Evolutionary conservation across 2,329 filamentous ascomycete species (phyloP).

Genomic region (Clonostachys sp.): DNA sequence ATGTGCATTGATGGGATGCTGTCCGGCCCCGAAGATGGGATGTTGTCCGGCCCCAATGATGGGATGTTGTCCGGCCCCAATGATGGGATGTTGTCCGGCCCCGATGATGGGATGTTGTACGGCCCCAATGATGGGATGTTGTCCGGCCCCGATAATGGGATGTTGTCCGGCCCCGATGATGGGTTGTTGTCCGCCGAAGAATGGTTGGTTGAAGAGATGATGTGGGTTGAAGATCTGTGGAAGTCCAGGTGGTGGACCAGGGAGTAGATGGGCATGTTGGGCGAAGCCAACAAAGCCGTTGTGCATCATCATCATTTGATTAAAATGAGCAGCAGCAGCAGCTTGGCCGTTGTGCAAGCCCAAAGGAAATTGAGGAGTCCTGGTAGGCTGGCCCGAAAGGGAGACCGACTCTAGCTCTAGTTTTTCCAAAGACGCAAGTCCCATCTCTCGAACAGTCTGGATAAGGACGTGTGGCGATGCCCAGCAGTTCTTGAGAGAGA

Average conservation of each 20-base stretch:
- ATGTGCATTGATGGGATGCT: too few relatives aligned
- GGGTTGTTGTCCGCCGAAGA: background rate
- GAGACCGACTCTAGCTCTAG: conserved; percentile 62
- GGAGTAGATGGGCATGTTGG: background rate
- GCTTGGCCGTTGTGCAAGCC: background rate
- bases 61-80: background rate
- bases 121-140: background rate
- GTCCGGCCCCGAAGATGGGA: too few relatives aligned
- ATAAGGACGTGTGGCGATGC: conserved; percentile 53
- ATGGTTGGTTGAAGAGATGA: too few relatives aligned
- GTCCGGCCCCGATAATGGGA: background rate
- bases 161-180: too few relatives aligned
- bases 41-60: too few relatives aligned
- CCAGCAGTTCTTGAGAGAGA: conserved; percentile 69
- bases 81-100: background rate
- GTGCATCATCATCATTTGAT: background rate
- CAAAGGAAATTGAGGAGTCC: conserved; percentile 3
- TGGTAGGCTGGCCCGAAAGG: conserved; percentile 42
- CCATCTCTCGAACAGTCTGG: conserved; percentile 43
- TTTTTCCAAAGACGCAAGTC: conserved; percentile 38
- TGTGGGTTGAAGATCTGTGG: too few relatives aligned
- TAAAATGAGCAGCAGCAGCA: background rate
- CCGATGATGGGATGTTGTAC: background rate
- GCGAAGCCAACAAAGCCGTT: background rate
- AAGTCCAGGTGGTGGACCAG: too few relatives aligned